These are phyloP conservation scores for Cryptococcus hybrid DNA, from an alignment of 1,284 basidiomycete genomes.

Conservation along the genomic window DNA sequence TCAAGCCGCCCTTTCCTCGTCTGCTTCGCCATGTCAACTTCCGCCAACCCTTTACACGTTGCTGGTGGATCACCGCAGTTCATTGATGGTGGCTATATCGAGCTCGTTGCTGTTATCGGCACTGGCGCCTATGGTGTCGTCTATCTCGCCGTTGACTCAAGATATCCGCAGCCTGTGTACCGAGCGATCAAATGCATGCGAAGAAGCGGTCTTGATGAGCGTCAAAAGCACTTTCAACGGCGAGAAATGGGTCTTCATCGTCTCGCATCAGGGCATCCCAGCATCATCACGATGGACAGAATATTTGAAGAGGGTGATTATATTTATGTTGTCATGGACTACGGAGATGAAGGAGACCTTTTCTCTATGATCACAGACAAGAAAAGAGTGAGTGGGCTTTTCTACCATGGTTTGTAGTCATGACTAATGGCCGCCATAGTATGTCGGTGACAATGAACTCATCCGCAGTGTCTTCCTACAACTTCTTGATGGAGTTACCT, in stretches of 20 bases:
- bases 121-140: slow-evolving; percentile 96
- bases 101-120: slow-evolving; percentile 87
- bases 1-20: background rate
- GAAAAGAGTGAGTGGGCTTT: slow-evolving; percentile 39
- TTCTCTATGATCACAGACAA: slow-evolving; percentile 66
- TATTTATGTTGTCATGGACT: slow-evolving; percentile 64
- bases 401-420: background rate
- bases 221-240: slow-evolving; percentile 76
- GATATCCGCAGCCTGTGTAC: slow-evolving; percentile 54
- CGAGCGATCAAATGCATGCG: slow-evolving; percentile 88
- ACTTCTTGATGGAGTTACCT: slow-evolving; percentile 89
- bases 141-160: slow-evolving; percentile 74
- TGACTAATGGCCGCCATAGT: slow-evolving; percentile 46
- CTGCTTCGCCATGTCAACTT: slow-evolving; percentile 3
- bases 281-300: slow-evolving; percentile 85
- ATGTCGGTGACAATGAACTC: slow-evolving; percentile 74
- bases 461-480: slow-evolving; percentile 86
- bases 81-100: slow-evolving; percentile 76
- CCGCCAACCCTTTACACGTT: slow-evolving; percentile 20
- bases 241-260: slow-evolving; percentile 64
- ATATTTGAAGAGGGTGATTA: slow-evolving; percentile 69
- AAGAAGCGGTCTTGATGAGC: slow-evolving; percentile 60
- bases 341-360: slow-evolving; percentile 85
- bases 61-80: slow-evolving; percentile 20
- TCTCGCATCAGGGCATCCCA: slow-evolving; percentile 67